Evolutionary conservation across 2,329 filamentous ascomycete genomes (phyloP), one percentile per base, ranked within the genome.

Genomic region (Talaromyces sp.): DNA sequence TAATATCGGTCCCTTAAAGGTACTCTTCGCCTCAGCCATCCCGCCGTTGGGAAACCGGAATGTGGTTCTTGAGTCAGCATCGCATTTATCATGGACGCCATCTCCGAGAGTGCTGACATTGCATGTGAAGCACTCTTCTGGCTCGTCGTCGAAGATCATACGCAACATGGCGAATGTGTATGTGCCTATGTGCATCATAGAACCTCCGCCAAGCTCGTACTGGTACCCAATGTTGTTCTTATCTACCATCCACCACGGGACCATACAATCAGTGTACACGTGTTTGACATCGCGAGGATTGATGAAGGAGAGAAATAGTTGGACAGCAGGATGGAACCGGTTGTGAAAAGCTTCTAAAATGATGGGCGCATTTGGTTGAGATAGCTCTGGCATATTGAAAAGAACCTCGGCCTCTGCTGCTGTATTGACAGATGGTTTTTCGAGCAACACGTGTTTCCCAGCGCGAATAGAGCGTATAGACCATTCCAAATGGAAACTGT

Each of bases 371-470:
- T 69, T 66, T 4, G 71, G 68, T 4, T 66, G 51, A 2, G 62
- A 63, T 35, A 61, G 2, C 53, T 59, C 35, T 1, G 74, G 72
- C 24, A 70, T 68, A 32, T 65, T 67, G 67, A 82, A 82, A 29
- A 84, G 73, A 0, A 67, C 62, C 26, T 70, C 67, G 6, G 80
- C 81, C 64, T 84, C 79, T 0, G 56, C 59, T 7, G 70, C 66
- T 63, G 81, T 83, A 31, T 72, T 73, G 19, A 73, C 74, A 2
- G 77, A 74, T 0, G 82, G 81, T 67, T 84, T 84, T 66, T 84
- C 82, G 3, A 83, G 69, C 0, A 84, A 74, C 21, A 85, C 81
- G 65, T 84, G 81, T 64, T 84, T 84, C 8, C 80, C 80, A 1
- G 76, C 76, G 29, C 69, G 66, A 21, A 84, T 71, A 3, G 81